Base-by-base conservation (phyloP, 2,329 filamentous ascomycete genomes). In the Chrysoporthe cubensis region DNA sequence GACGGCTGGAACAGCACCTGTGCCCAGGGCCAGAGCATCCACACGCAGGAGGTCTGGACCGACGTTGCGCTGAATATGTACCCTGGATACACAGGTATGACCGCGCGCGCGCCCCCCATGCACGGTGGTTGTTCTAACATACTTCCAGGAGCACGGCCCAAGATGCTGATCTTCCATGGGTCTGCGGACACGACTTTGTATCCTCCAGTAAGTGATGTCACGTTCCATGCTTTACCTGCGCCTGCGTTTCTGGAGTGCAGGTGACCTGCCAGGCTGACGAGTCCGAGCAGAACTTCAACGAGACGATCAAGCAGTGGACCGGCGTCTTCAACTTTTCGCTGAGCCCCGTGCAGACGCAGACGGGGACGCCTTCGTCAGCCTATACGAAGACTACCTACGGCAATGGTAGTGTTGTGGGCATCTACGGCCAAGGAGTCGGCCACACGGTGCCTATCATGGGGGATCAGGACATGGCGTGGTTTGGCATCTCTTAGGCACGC, bases 1-100 rank as follows among this genome's bases (percentile, higher is more conserved):
- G 75, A 78, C 6, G 78, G 77, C 58, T 88, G 87, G 86, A 87
- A 87, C 78, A 82, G 80, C 68, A 80, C 81, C 6, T 89, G 87
- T 73, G 80, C 86, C 1, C 77, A 80, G 40, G 87, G 87, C 6
- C 78, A 84, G 71, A 77, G 80, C 66, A 80, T 79, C 40, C 76
- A 78, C 64, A 80, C 80, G 0, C 79, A 78, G 13, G 65, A 74
- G 48, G 73, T 78, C 59, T 84, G 82, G 82, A 79, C 79, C 18
- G 76, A 80, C 64, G 73, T 78, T 37, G 80, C 80, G 0, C 72
- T 74, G 62, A 75, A 78, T 16, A 86, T 85, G 80, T 86, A 86
- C 73, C 83, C 84, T 0, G 81, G 81, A 44, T 88, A 85, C 72
- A 79, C 73, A 21, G 81, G 82, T 8, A 67, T 75, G 1, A 1